Evolutionary conservation across 1,139 yeast species (phyloP), one percentile per base, ranked within the genome.

Genomic region (Petasospora rhodanensis): DNA sequence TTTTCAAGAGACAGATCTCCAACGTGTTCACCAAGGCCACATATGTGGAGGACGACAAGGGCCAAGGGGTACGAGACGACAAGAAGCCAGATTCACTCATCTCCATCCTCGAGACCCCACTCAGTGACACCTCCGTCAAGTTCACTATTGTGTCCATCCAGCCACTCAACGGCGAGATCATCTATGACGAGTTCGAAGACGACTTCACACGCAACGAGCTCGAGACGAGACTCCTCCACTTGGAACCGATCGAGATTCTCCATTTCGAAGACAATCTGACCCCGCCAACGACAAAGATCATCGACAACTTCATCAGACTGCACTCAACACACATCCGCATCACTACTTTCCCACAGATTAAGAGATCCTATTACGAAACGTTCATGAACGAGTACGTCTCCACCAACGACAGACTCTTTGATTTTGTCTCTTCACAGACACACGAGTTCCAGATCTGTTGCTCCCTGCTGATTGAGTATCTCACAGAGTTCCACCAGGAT

Each of bases 11-110:
- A 30, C 63, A 75, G 44, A 59, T 89, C 6, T 73, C 91, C 0
- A 75, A 77, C 7, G 78, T 86, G 1, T 86, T 81, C 51, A 85
- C 97, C 0, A 73, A 73, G 36, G 96, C 95, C 0, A 89, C 97
- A 0, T 86, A 81, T 56, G 71, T 84, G 51, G 86, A 78, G 36
- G 82, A 71, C 33, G 63, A 55, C 11, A 49, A 47, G 18, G 34
- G 49, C 6, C 49, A 45, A 16, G 45, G 44, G 7, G 37, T 38
- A 12, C 47, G 42, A 17, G 40, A 43, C 13, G 43, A 43, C 14
- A 43, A 38, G 22, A 24, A 34, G 20, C 44, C 40, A 19, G 52
- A 50, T 29, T 56, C 53, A 11, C 42, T 56, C 5, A 36, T 55
- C 11, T 28, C 52, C 1, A 24, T 56, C 2, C 24, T 43, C 11